Percentiles rank a stretch among this genome's conserved stretches.
These are phyloP conservation scores for Erythrophleum fordii DNA, from an alignment of 306 rosid genomes.

Conservation along the genomic window DNA sequence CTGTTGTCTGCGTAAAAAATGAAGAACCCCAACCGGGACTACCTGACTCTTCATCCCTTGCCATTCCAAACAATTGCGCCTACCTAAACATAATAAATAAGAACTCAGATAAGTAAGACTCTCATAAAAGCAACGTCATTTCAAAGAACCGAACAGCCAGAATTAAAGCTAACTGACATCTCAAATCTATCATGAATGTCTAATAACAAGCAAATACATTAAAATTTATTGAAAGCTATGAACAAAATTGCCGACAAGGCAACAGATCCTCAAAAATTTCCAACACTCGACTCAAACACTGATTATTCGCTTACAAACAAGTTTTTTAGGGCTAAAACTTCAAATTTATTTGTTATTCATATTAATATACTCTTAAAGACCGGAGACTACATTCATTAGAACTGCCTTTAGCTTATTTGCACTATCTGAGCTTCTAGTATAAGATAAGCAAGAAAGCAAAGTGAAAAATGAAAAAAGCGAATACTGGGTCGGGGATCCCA, in stretches of 20 bases:
- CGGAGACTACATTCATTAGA: constrained; percentile 1
- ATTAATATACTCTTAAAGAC: constrained; percentile 10
- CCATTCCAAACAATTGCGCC: constrained; percentile 52
- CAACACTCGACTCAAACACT: background rate
- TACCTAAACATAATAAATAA: constrained; percentile 31
- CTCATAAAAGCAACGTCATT: constrained; percentile 18
- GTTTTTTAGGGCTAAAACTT: background rate
- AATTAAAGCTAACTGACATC: constrained; percentile 14
- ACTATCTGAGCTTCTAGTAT: constrained; percentile 11
- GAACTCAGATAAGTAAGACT: constrained; percentile 28
- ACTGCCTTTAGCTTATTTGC: background rate
- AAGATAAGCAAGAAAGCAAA: constrained; percentile 15
- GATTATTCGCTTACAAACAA: constrained; percentile 17
- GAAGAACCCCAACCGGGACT: constrained; percentile 88
- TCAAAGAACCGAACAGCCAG: constrained; percentile 26
- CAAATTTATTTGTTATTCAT: background rate
- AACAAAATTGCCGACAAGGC: constrained; percentile 20
- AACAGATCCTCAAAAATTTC: constrained; percentile 26
- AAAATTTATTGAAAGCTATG: background rate
- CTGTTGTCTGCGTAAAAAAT: constrained; percentile 72
- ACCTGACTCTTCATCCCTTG: constrained; percentile 67
- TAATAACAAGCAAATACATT: constrained; percentile 9
- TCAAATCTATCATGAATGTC: constrained; percentile 14
- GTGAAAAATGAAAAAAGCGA: constrained; percentile 13
- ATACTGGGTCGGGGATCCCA: constrained; percentile 29